Base-by-base conservation (phyloP, 2,329 filamentous ascomycete species). In the Pleomassaria siparia region DNA sequence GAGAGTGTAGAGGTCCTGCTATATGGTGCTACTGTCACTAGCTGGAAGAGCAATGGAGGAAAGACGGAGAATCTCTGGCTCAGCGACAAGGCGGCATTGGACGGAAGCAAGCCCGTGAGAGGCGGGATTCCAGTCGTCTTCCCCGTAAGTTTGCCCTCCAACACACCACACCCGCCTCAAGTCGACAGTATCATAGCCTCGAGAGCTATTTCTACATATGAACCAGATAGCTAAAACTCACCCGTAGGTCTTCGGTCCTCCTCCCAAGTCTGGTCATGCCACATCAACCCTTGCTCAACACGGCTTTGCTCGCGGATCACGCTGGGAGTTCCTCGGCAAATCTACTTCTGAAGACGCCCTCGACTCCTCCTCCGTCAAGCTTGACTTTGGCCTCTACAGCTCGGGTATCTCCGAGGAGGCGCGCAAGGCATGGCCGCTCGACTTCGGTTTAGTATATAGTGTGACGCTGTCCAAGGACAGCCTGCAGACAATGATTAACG, bases 281-380 rank as follows among this genome's bases (percentile, higher is more conserved):
- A 94, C 90, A 22, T 83, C 83, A 43, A 76, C 82, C 56, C 86
- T 99, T 21, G 86, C 91, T 3, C 91, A 96, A 74, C 94, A 97
- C 76, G 94, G 94, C 58, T 95, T 99, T 73, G 94, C 92, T 30
- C 89, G 94, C 60, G 91, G 83, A 65, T 88, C 86, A 37, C 82
- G 82, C 53, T 99, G 94, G 94, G 91, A 97, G 72, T 96, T 94
- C 70, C 80, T 99, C 43, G 91, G 91, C 66, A 95, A 92, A 74
- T 89, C 86, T 6, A 85, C 82, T n/a, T 83, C 81, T 5, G 86
- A 91, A 69, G 67, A 67, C 40, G 80, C 77, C 8, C 56, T 63
- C 32, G 71, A 71, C 50, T 66, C 71, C 11, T 66, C 71, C 42
- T 86, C 85, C 40, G 86, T 97, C 56, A 96, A 95, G 80, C 85